Percentiles rank a stretch among this genome's conserved stretches.
Evolutionary conservation across 345 rosid genomes (phyloP).

Genomic region (Psidium guajava): DNA sequence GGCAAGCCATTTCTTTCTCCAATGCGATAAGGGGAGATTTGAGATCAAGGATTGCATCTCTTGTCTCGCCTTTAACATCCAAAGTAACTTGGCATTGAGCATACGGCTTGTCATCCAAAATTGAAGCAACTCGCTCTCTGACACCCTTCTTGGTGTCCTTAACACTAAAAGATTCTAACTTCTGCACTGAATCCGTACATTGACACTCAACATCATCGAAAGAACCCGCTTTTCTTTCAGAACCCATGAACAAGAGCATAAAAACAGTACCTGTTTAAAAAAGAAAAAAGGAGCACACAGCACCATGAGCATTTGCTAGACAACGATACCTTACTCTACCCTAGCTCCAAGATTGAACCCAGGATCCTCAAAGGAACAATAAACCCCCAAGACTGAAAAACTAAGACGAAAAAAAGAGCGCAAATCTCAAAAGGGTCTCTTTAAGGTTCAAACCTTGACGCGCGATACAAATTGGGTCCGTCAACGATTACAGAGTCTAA

Average conservation of each 20-base stretch:
- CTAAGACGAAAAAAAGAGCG: not conserved
- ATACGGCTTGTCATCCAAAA: not conserved
- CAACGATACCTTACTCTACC: not conserved
- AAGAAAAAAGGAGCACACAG: not conserved
- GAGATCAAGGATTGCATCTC: slow-evolving; percentile 17
- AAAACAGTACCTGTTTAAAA: not conserved
- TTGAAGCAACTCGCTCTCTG: not conserved
- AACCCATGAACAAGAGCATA: not conserved
- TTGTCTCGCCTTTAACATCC: slow-evolving; percentile 23
- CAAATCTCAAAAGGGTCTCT: not conserved
- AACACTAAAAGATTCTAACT: not conserved
- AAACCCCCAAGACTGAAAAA: not conserved
- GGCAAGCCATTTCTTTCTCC: slow-evolving; percentile 7
- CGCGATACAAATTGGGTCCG: not conserved
- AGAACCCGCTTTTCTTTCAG: not conserved
- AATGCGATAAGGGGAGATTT: slow-evolving; percentile 15
- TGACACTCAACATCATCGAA: not conserved
- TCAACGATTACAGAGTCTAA: not conserved
- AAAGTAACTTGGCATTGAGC: slow-evolving; percentile 28
- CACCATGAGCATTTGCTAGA: not conserved
- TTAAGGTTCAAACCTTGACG: not conserved
- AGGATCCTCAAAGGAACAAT: not conserved
- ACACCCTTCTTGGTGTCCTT: not conserved
- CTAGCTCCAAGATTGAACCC: not conserved
- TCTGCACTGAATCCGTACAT: not conserved